Base-by-base conservation (phyloP, 2,329 filamentous ascomycete genomes). In the Phyllosticta citriasiana region DNA sequence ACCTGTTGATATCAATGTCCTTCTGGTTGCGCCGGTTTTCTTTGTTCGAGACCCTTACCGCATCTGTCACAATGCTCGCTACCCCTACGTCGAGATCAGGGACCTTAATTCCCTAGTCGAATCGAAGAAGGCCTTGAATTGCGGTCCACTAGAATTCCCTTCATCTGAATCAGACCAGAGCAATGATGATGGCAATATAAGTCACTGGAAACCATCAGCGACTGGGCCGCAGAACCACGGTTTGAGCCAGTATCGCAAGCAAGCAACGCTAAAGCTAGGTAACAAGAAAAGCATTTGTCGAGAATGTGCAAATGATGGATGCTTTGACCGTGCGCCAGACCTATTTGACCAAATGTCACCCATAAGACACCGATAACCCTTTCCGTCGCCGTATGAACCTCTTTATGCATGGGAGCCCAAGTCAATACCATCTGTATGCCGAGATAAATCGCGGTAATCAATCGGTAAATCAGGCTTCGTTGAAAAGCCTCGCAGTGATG, bases 401-500 rank as follows among this genome's bases (percentile, higher is more conserved):
- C 40, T 47, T 47, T 47, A 47, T 47, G 40, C 40, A 47, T 16
- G 40, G 40, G 40, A 12, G 40, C 35, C 40, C 16, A 47, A 47
- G 19, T 47, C 40, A 47, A 47, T 47, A 47, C 40, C 40, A 47
- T n/a, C 40, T n/a, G 40, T 47, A 47, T 47, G 40, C 40, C 40
- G 40, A 47, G n/a, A 47, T 47, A 47, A 47, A 14, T 47, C 16
- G 40, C 40, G 35, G 35, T n/a, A 47, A 47, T 47, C 40, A 6
- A n/a, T 16, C 14, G 5, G 40, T 53, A 53, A n/a, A 30, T 75
- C 74, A 87, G 71, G 84, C 82, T 74, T 97, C 92, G 47, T 89
- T 89, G 35, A 97, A 84, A 6, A 97, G 82, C 62, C 88, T 82
- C 19, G 91, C 89, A 0, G 90, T 96, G 64, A 97, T 87, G 67